Percentiles rank a stretch among this genome's conserved stretches.
These are phyloP conservation scores for Kondoa subrosea DNA, from an alignment of 768 basidiomycete species.

Conservation along the genomic window DNA sequence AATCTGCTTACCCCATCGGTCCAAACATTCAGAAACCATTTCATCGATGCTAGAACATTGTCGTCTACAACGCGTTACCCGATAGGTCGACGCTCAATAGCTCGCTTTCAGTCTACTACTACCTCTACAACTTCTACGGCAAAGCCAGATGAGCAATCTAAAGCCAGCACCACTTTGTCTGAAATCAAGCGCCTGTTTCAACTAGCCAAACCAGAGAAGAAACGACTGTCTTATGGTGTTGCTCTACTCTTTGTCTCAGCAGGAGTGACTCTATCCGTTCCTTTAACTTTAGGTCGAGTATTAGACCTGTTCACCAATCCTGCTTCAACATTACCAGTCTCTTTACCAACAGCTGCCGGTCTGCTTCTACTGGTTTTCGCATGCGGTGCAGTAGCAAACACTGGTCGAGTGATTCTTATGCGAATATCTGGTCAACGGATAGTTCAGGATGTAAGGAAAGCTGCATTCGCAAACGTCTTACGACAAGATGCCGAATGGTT, in stretches of 20 bases:
- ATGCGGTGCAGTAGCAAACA: constrained; percentile 71
- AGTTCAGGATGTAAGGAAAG: constrained; percentile 65
- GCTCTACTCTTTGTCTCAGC: constrained; percentile 67
- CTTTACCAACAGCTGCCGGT: constrained; percentile 61
- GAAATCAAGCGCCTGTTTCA: constrained; percentile 37
- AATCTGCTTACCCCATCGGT: too few species aligned
- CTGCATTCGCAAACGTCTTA: constrained; percentile 65
- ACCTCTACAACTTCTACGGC: background rate
- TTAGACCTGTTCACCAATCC: constrained; percentile 62
- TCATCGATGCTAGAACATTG: too few species aligned
- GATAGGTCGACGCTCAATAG: too few species aligned
- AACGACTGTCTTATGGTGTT: constrained; percentile 44
- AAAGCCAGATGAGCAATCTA: background rate
- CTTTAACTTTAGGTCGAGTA: constrained; percentile 77
- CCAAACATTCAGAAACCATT: too few species aligned
- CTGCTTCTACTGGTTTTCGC: constrained; percentile 60
- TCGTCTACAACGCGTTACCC: too few species aligned
- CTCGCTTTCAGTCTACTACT: background rate
- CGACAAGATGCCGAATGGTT: constrained; percentile 84
- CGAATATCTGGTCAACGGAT: constrained; percentile 79
- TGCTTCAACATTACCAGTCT: constrained; percentile 43
- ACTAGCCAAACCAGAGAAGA: constrained; percentile 67
- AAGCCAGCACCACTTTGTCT: background rate
- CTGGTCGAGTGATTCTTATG: constrained; percentile 68
- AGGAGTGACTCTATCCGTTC: constrained; percentile 76